Evolutionary conservation across 139 green algal species (phyloP).

Genomic region (Zygnema cylindricum): DNA sequence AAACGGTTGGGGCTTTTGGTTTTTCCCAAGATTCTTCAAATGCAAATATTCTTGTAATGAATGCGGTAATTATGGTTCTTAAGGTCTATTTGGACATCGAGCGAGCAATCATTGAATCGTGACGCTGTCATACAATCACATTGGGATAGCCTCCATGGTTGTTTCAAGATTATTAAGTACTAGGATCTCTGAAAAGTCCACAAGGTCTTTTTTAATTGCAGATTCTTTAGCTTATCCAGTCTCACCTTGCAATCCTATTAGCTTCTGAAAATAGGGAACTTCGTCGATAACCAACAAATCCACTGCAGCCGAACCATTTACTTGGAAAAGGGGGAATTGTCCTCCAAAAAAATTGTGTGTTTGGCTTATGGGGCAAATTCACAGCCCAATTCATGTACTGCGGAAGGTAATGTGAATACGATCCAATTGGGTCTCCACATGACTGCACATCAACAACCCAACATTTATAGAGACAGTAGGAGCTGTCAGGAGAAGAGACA

Average conservation of each 20-base stretch:
- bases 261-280: neutral
- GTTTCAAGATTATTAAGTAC: no score
- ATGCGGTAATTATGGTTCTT: no score
- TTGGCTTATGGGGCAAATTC: neutral
- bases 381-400: constrained; percentile 9
- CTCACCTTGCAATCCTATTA: neutral
- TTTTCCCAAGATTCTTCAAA: no score
- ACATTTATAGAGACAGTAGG: neutral
- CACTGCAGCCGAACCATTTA: neutral
- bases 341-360: constrained; percentile 1
- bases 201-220: no score
- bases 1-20: no score
- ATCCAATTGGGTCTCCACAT: constrained; percentile 7
- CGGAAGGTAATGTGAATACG: constrained; percentile 5
- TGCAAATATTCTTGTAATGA: no score
- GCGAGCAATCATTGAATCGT: no score
- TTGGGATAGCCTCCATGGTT: no score
- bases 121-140: no score
- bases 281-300: neutral
- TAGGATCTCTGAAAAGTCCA: no score
- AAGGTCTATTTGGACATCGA: no score
- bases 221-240: no score
- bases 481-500: neutral
- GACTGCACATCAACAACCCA: constrained; percentile 8
- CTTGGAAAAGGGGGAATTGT: neutral